Evolutionary conservation across 2,329 filamentous ascomycete genomes (phyloP).

Genomic region (Conoideocrella luteorostrata): DNA sequence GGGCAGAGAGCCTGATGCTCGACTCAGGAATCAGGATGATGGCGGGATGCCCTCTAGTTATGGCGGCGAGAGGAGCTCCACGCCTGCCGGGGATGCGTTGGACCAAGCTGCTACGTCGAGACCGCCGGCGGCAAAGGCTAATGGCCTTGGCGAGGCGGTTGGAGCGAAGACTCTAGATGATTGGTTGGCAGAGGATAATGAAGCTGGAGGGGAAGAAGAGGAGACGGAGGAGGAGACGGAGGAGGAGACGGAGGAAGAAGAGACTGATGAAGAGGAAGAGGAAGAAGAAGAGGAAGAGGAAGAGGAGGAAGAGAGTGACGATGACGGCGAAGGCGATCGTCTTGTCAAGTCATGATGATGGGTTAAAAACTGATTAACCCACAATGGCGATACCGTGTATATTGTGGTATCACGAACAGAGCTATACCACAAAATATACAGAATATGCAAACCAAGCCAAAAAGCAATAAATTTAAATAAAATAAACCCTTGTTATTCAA

Average conservation of each 20-base stretch:
- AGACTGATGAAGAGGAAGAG: conserved; percentile 44
- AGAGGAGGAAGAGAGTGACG: conserved; percentile 43
- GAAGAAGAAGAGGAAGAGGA: conserved; percentile 40
- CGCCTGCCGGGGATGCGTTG: conserved; percentile 57
- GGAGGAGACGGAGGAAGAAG: conserved; percentile 45
- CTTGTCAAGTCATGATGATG: conserved; percentile 31
- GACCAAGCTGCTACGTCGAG: conserved; percentile 45
- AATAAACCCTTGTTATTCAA: too few relatives aligned
- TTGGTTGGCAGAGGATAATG: conserved; percentile 74
- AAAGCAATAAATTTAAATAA: too few relatives aligned
- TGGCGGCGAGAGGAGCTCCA: conserved; percentile 24
- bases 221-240: conserved; percentile 47
- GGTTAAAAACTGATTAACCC: too few relatives aligned
- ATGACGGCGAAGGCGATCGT: conserved; percentile 38
- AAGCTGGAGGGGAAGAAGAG: conserved; percentile 48
- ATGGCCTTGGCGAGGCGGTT: conserved; percentile 45
- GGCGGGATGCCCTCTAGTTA: conserved; percentile 22
- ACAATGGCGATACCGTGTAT: too few relatives aligned
- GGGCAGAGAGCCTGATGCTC: conserved; percentile 72
- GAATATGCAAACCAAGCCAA: too few relatives aligned
- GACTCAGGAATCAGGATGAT: conserved; percentile 56
- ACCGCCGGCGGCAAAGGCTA: conserved; percentile 36
- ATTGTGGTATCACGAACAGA: too few relatives aligned
- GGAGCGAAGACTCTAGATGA: conserved; percentile 81
- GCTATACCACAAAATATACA: too few relatives aligned